Evolutionary conservation across 2,329 filamentous ascomycete species (phyloP).

Genomic region (Coniochaeta ligniaria): DNA sequence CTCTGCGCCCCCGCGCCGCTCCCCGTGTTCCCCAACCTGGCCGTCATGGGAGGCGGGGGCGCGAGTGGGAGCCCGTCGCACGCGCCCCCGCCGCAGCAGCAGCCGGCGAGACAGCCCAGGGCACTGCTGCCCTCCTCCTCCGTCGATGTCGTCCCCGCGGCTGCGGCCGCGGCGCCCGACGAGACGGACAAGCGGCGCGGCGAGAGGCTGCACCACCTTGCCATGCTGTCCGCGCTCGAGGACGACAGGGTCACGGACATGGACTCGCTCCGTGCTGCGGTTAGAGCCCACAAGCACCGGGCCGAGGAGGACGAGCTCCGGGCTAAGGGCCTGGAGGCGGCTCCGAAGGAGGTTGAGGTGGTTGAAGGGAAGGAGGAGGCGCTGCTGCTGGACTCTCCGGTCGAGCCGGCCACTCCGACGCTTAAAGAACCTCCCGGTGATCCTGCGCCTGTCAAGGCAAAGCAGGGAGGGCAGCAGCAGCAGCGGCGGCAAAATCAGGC

Average conservation of each 20-base stretch:
- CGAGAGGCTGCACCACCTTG: constrained; percentile 55
- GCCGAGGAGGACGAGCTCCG: constrained; percentile 44
- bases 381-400: not conserved
- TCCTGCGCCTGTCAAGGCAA: not conserved
- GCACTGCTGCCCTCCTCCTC: constrained; percentile 25
- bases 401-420: not conserved
- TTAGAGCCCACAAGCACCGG: constrained; percentile 51
- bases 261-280: constrained; percentile 55
- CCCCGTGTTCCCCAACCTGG: constrained; percentile 21
- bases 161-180: constrained; percentile 15
- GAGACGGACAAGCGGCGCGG: constrained; percentile 40
- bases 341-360: not conserved
- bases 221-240: constrained; percentile 58
- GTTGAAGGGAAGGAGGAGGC: constrained; percentile 11
- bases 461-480: not conserved
- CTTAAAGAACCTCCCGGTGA: not conserved
- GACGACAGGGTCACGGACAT: constrained; percentile 64
- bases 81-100: not conserved
- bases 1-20: constrained; percentile 58
- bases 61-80: not conserved
- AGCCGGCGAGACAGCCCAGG: constrained; percentile 15
- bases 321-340: constrained; percentile 5
- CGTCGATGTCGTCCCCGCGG: not conserved
- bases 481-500: not conserved
- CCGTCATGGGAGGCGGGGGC: constrained; percentile 4